Conservation (phyloP, 306 rosid species). For the Aeschynomene evenia region DNA sequence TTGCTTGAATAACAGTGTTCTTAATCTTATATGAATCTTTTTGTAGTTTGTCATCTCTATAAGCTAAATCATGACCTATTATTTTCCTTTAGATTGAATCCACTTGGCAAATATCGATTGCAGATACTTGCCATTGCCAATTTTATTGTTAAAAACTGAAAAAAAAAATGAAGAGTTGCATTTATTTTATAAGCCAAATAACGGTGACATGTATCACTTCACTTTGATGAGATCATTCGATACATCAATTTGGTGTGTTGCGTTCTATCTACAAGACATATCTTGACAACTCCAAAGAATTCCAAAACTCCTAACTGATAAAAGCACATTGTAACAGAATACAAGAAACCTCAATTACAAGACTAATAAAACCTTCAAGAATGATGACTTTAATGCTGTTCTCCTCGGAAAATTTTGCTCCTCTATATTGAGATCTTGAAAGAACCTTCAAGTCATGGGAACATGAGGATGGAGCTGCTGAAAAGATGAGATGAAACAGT, state of each 20-base stretch:
- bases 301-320: slow-evolving; percentile 28
- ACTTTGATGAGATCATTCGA: slow-evolving; percentile 2
- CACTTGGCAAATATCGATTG: too few species aligned
- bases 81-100: background rate
- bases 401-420: background rate
- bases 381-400: background rate
- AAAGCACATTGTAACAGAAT: slow-evolving; percentile 23
- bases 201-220: background rate
- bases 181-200: slow-evolving; percentile 12
- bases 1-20: slow-evolving; percentile 1
- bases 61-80: background rate
- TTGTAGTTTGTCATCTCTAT: background rate
- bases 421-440: background rate
- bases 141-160: background rate
- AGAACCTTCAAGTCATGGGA: background rate
- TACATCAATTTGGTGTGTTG: background rate
- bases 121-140: background rate
- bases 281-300: slow-evolving; percentile 27
- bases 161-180: slow-evolving; percentile 3
- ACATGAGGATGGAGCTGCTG: background rate
- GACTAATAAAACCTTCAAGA: background rate
- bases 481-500: background rate
- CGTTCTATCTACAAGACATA: slow-evolving; percentile 27
- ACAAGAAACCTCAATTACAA: slow-evolving; percentile 14
- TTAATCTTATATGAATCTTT: background rate